Percentiles rank a stretch among this genome's conserved stretches.
These are phyloP conservation scores for Rhamnella rubrinervis DNA, from an alignment of 331 rosid species.

Conservation along the genomic window DNA sequence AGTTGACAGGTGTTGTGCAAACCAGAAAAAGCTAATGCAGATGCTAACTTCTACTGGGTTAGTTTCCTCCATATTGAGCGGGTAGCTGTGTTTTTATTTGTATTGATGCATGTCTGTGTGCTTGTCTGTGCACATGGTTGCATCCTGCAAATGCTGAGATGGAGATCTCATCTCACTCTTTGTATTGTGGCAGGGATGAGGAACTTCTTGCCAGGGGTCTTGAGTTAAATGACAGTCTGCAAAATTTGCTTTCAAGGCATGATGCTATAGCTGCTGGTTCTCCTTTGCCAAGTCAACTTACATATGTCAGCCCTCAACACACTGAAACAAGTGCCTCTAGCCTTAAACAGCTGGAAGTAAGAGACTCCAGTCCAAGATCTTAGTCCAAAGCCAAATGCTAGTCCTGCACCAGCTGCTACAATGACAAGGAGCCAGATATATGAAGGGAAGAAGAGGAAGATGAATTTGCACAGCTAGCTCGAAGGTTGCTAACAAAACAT, in stretches of 20 bases:
- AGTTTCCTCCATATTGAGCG: constrained; percentile 25
- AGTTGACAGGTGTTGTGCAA: constrained; percentile 75
- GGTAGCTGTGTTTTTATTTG: not conserved
- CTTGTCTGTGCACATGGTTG: not conserved
- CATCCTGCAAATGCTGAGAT: not conserved
- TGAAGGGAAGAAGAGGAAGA: constrained; percentile 89
- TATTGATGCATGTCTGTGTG: not conserved
- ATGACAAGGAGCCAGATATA: constrained; percentile 39
- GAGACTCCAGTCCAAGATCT: constrained; percentile 42
- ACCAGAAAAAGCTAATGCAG: constrained; percentile 94
- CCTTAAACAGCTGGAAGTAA: constrained; percentile 43
- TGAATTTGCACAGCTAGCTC: constrained; percentile 93
- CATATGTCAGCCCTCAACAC: constrained; percentile 43
- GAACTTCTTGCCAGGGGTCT: constrained; percentile 94
- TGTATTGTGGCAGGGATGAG: constrained; percentile 66
- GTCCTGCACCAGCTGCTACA: constrained; percentile 31
- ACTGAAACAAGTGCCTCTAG: constrained; percentile 46
- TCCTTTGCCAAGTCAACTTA: constrained; percentile 50
- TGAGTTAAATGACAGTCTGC: constrained; percentile 79
- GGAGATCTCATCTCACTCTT: constrained; percentile 16
- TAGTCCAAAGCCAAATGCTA: constrained; percentile 48
- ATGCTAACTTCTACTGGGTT: constrained; percentile 97
- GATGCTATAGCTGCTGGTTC: constrained; percentile 92
- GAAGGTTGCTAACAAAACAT: constrained; percentile 57
- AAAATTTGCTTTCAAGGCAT: constrained; percentile 80